Percentiles rank a stretch among this genome's conserved stretches.
These are phyloP conservation scores for Gynandropsis gynandra DNA, from an alignment of 345 rosid species.

Conservation along the genomic window DNA sequence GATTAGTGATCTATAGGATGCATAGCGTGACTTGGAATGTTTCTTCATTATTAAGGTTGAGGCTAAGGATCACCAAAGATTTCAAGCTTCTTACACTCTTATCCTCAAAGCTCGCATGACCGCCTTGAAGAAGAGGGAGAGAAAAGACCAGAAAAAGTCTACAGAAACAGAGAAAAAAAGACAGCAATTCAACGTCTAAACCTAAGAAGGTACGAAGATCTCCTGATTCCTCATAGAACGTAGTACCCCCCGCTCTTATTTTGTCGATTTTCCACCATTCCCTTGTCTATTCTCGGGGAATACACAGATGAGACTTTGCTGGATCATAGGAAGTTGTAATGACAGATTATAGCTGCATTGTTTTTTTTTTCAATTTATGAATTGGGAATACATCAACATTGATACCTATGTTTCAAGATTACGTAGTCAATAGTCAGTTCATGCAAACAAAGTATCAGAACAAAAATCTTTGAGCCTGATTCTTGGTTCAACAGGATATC, in stretches of 20 bases:
- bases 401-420: too few species aligned
- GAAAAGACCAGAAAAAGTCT: slow-evolving; percentile 75
- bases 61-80: slow-evolving; percentile 81
- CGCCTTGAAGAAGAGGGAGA: slow-evolving; percentile 69
- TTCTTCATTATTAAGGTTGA: slow-evolving; percentile 51
- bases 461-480: not conserved
- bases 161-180: slow-evolving; percentile 52
- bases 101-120: slow-evolving; percentile 79
- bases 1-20: too few species aligned
- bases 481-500: slow-evolving; percentile 10
- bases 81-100: slow-evolving; percentile 90
- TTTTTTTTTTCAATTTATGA: too few species aligned
- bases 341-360: too few species aligned
- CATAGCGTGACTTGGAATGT: not conserved
- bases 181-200: slow-evolving; percentile 25
- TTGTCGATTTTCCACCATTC: too few species aligned
- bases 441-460: too few species aligned
- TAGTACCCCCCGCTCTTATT: too few species aligned
- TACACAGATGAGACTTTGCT: not conserved
- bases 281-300: not conserved
- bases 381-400: too few species aligned
- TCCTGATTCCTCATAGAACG: too few species aligned
- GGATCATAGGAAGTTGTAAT: too few species aligned
- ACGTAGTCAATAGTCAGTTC: too few species aligned
- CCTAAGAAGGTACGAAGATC: slow-evolving; percentile 20